These are phyloP conservation scores for Xylaria sp. DNA, from an alignment of 2,329 filamentous ascomycete species.

Conservation along the genomic window DNA sequence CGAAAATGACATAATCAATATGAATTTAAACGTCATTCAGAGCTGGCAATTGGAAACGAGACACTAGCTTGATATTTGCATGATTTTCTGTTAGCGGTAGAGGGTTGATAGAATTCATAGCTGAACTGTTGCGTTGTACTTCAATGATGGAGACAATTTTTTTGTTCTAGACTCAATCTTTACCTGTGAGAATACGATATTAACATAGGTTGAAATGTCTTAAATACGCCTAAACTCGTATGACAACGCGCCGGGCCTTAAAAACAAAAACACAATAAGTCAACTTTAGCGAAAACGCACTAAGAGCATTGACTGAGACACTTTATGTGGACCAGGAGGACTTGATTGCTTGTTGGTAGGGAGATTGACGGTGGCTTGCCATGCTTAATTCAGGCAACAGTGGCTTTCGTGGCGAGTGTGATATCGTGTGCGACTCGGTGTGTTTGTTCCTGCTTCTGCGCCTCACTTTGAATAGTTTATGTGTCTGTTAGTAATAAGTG, in stretches of 20 bases:
- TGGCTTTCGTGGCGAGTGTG: neutral
- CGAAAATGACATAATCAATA: too few species aligned
- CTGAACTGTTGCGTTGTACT: too few species aligned
- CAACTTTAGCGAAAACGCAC: neutral
- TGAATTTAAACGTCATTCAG: too few species aligned
- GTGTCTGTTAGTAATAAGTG: too few species aligned
- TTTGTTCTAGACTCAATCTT: neutral
- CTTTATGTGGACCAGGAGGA: neutral
- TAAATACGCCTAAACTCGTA: neutral
- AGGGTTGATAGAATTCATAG: too few species aligned
- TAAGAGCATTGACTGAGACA: conserved; percentile 5
- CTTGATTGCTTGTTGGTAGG: neutral
- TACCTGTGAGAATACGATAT: neutral
- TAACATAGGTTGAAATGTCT: neutral
- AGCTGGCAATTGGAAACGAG: too few species aligned
- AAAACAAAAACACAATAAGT: neutral
- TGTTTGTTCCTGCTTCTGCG: neutral
- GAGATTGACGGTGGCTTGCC: neutral
- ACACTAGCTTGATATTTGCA: too few species aligned
- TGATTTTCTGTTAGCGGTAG: too few species aligned
- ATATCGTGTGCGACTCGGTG: neutral
- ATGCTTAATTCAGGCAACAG: neutral
- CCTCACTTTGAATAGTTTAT: neutral
- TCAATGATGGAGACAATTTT: too few species aligned
- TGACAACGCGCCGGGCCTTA: neutral